A percentile compares a stretch with the other conserved stretches of the same genome.
These are phyloP conservation scores for Phellopilus nigrolimitatus DNA, from an alignment of 1,284 basidiomycete genomes.

Conservation along the genomic window DNA sequence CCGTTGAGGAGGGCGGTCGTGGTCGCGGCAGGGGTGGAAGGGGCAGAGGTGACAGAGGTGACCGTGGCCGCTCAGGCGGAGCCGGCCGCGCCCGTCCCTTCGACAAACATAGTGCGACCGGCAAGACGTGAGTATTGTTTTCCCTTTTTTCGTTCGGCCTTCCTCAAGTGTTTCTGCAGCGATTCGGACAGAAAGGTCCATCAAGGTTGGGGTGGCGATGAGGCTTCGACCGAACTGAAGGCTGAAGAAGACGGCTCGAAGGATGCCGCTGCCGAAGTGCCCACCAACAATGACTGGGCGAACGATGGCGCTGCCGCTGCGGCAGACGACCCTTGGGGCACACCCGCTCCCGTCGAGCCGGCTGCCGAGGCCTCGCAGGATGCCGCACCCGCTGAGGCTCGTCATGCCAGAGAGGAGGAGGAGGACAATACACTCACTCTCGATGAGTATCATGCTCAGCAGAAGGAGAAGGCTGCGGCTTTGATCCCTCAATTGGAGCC, in stretches of 20 bases:
- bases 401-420: constrained; percentile 65
- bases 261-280: constrained; percentile 33
- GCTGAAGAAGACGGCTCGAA: constrained; percentile 63
- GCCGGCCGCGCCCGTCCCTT: constrained; percentile 66
- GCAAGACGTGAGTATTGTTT: constrained; percentile 59
- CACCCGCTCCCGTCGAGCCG: constrained; percentile 31
- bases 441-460: constrained; percentile 77
- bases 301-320: constrained; percentile 24
- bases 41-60: constrained; percentile 32
- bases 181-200: constrained; percentile 91
- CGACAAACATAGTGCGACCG: constrained; percentile 81
- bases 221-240: constrained; percentile 73
- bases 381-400: constrained; percentile 30
- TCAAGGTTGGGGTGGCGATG: constrained; percentile 89
- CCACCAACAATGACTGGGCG: constrained; percentile 26
- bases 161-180: constrained; percentile 36
- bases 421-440: constrained; percentile 90
- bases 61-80: constrained; percentile 45
- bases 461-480: constrained; percentile 52
- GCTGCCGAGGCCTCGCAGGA: constrained; percentile 34
- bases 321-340: constrained; percentile 37
- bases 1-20: constrained; percentile 45
- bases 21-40: constrained; percentile 39
- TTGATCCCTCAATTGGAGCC: constrained; percentile 65
- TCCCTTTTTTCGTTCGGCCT: constrained; percentile 10